phyloP scores from a whole-genome alignment of 2,329 filamentous ascomycete genomes.

The Ramichloridium luteum region DNA sequence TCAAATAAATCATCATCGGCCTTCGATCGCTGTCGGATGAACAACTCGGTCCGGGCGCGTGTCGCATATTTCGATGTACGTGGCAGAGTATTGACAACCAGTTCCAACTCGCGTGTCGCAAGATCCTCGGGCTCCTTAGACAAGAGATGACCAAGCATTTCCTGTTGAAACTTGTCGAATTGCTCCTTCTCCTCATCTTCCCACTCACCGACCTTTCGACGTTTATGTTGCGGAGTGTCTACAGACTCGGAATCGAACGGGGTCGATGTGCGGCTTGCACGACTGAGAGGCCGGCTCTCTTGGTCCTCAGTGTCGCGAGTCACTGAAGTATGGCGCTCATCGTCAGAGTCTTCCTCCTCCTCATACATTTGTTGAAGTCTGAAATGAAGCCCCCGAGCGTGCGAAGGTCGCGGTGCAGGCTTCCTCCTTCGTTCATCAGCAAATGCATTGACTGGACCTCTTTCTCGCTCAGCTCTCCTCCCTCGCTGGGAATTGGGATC shows the following conservation, averaged over 20 bases:
- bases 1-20: slow-evolving; percentile 73
- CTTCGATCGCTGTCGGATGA: slow-evolving; percentile 66
- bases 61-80: slow-evolving; percentile 58
- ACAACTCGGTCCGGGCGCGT: slow-evolving; percentile 55
- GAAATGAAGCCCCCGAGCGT: slow-evolving; percentile 69
- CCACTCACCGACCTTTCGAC: slow-evolving; percentile 34
- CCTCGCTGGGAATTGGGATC: slow-evolving; percentile 31
- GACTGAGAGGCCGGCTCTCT: slow-evolving; percentile 70
- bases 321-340: slow-evolving; percentile 53
- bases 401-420: slow-evolving; percentile 45
- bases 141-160: slow-evolving; percentile 37
- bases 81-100: slow-evolving; percentile 41
- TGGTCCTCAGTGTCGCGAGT: slow-evolving; percentile 72
- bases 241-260: slow-evolving; percentile 40
- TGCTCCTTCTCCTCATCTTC: slow-evolving; percentile 39
- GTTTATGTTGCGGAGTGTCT: slow-evolving; percentile 33
- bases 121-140: slow-evolving; percentile 57
- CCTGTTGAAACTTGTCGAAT: slow-evolving; percentile 35
- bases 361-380: slow-evolving; percentile 60
- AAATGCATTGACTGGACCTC: slow-evolving; percentile 34
- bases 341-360: slow-evolving; percentile 70
- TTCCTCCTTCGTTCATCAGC: slow-evolving; percentile 48
- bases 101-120: slow-evolving; percentile 50
- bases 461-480: slow-evolving; percentile 23
- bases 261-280: slow-evolving; percentile 43